phyloP scores from a whole-genome alignment of 2,329 filamentous ascomycete species.

The Aspergillus melleus region DNA sequence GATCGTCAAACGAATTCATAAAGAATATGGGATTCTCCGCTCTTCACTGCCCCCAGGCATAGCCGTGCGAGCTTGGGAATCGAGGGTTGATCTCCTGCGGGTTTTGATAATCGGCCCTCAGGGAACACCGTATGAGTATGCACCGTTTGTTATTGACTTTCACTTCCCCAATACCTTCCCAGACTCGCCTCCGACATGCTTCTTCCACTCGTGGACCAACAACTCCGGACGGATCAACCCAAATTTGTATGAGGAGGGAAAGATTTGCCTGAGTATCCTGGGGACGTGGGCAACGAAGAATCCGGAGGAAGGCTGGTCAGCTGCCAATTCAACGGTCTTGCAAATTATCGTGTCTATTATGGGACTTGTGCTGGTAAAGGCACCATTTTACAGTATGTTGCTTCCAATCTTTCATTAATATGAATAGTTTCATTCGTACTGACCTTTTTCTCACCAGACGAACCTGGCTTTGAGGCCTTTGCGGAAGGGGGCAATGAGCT shows the following conservation, averaged over 20 bases:
- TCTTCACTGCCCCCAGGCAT: slow-evolving; percentile 56
- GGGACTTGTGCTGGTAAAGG: slow-evolving; percentile 58
- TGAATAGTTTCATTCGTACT: neutral
- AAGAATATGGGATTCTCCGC: slow-evolving; percentile 60
- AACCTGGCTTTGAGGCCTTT: slow-evolving; percentile 60
- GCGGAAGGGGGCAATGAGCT: slow-evolving; percentile 47
- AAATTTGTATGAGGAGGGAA: slow-evolving; percentile 63
- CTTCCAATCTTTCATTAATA: neutral
- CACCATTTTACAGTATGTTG: slow-evolving; percentile 59
- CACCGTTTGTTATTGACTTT: slow-evolving; percentile 62
- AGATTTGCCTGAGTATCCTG: slow-evolving; percentile 60
- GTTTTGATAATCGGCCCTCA: slow-evolving; percentile 59
- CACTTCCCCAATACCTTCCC: slow-evolving; percentile 54
- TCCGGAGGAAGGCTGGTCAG: slow-evolving; percentile 55
- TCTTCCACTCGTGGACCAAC: slow-evolving; percentile 61
- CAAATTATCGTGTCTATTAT: slow-evolving; percentile 60
- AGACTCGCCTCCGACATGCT: slow-evolving; percentile 52
- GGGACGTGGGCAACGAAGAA: slow-evolving; percentile 60
- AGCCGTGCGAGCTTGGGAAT: slow-evolving; percentile 61
- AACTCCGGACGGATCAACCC: slow-evolving; percentile 58
- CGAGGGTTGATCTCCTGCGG: slow-evolving; percentile 58
- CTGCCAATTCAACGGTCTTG: slow-evolving; percentile 54
- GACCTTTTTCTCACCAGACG: slow-evolving; percentile 41
- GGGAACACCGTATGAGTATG: slow-evolving; percentile 62
- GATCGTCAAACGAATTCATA: slow-evolving; percentile 51